Evolutionary conservation across 352 stramenopile species (phyloP).

Genomic region (Aphanomyces cochlioides): DNA sequence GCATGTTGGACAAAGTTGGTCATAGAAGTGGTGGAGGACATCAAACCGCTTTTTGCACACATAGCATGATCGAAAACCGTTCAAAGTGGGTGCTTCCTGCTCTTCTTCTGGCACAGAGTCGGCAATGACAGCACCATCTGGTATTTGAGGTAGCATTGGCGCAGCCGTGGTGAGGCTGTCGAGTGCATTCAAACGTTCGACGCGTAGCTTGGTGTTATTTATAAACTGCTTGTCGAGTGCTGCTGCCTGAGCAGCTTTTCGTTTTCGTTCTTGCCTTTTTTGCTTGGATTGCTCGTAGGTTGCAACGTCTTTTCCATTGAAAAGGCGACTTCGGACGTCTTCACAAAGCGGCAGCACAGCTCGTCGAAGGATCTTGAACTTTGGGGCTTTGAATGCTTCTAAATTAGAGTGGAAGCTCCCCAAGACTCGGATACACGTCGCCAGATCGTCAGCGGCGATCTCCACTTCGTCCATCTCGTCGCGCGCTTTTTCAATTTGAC

Average conservation of each 20-base stretch:
- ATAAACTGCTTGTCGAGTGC: constrained; percentile 73
- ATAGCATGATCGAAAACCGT: constrained; percentile 92
- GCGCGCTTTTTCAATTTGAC: too few species aligned
- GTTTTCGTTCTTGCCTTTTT: constrained; percentile 63
- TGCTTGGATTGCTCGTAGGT: constrained; percentile 49
- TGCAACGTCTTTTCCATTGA: constrained; percentile 50
- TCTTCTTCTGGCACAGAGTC: constrained; percentile 34
- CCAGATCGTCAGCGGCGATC: constrained; percentile 38
- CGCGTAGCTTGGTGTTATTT: constrained; percentile 74
- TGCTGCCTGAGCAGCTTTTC: constrained; percentile 58
- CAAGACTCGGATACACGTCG: constrained; percentile 51
- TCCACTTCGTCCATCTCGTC: neutral
- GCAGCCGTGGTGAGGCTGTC: constrained; percentile 53
- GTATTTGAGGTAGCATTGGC: constrained; percentile 57
- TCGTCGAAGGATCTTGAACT: constrained; percentile 62
- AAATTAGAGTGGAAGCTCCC: constrained; percentile 52
- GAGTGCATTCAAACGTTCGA: constrained; percentile 53
- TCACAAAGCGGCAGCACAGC: constrained; percentile 54
- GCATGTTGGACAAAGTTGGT: constrained; percentile 92
- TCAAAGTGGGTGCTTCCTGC: constrained; percentile 41
- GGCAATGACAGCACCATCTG: constrained; percentile 45
- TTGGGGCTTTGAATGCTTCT: constrained; percentile 46
- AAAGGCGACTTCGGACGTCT: constrained; percentile 61
- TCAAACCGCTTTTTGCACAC: constrained; percentile 91
- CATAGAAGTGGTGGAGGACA: constrained; percentile 92